A percentile compares a stretch with the other conserved stretches of the same genome.
Conservation (phyloP, 208 protist species). For the Leishmania tarentolae region DNA sequence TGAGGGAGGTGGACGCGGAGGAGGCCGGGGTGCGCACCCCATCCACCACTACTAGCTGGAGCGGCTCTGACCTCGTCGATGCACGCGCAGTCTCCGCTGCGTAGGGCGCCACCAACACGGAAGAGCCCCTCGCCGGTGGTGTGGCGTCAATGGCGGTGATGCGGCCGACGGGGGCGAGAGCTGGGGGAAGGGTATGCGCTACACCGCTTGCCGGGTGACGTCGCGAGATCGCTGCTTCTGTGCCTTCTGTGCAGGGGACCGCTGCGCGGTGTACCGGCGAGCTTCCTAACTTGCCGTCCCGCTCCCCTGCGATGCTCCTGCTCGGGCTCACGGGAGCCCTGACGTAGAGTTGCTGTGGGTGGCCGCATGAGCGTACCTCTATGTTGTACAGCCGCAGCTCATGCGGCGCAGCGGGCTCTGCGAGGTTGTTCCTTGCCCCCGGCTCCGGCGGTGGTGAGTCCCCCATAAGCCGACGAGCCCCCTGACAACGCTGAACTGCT, state of each 20-base stretch:
- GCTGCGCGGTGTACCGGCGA: too few relatives aligned
- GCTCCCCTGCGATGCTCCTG: background rate
- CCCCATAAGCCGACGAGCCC: background rate
- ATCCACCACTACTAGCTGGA: background rate
- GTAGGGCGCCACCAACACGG: constrained; percentile 8
- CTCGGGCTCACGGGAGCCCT: constrained; percentile 5
- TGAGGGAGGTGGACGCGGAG: constrained; percentile 1
- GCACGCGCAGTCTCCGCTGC: constrained; percentile 16
- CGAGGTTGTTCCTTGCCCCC: background rate
- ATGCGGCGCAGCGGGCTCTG: background rate
- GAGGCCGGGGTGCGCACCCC: background rate
- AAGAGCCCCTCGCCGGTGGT: background rate
- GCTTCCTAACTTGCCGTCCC: too few relatives aligned
- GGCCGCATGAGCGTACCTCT: constrained; percentile 24
- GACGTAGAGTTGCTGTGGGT: constrained; percentile 18
- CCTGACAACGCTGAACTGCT: background rate
- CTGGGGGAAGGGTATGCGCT: background rate
- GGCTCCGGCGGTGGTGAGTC: background rate
- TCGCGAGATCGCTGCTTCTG: background rate
- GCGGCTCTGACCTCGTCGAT: constrained; percentile 20
- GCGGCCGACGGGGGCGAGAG: background rate
- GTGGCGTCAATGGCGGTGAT: background rate
- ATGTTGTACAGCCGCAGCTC: constrained; percentile 15
- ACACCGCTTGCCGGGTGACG: background rate
- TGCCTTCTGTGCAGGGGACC: background rate